phyloP scores from a whole-genome alignment of 78 protist species.

The Isochrysis galbana region DNA sequence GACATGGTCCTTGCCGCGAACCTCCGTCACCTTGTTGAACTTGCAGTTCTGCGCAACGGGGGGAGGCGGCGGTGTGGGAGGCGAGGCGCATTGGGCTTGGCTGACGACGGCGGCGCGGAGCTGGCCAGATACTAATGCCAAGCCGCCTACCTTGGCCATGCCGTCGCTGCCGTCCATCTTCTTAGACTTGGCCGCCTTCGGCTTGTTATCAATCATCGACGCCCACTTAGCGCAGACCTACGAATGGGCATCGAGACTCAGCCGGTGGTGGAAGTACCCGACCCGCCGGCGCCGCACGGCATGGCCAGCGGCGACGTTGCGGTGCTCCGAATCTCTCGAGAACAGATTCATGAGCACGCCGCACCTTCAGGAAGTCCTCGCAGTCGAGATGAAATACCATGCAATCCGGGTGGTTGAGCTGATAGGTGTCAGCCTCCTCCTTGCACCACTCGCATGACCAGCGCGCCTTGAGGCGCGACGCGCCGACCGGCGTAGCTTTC shows the following conservation, averaged over 20 bases:
- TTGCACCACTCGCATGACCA: not conserved
- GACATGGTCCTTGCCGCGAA: not conserved
- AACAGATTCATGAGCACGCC: too few species aligned
- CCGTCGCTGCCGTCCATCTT: not conserved
- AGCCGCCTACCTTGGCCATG: not conserved
- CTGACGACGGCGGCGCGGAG: too few species aligned
- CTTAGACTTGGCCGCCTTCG: not conserved
- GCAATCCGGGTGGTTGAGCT: not conserved
- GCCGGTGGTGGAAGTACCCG: too few species aligned
- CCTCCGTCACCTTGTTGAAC: not conserved
- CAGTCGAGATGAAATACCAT: not conserved
- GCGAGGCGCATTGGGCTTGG: too few species aligned
- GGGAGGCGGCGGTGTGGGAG: too few species aligned
- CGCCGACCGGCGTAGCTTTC: not conserved
- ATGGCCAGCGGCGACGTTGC: too few species aligned
- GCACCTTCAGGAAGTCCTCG: not conserved
- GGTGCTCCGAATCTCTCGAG: too few species aligned
- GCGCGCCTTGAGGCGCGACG: not conserved
- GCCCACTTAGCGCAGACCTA: not conserved
- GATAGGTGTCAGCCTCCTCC: not conserved
- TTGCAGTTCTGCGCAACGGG: too few species aligned
- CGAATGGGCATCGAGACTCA: too few species aligned
- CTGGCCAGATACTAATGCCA: too few species aligned
- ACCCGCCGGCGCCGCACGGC: too few species aligned
- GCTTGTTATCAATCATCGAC: not conserved